These are phyloP conservation scores for Sambucus nigra DNA, from an alignment of 129 eudicot species.

Conservation along the genomic window DNA sequence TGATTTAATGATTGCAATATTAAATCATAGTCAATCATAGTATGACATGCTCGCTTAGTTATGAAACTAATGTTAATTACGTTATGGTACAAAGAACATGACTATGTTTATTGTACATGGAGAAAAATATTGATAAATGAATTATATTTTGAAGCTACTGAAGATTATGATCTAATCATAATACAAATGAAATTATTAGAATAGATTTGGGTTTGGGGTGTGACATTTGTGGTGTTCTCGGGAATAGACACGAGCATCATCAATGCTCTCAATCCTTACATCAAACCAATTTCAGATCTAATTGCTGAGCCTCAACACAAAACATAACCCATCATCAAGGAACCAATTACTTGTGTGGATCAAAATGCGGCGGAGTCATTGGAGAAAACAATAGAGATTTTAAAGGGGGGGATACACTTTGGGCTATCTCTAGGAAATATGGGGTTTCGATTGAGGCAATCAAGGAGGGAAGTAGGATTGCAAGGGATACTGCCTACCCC, in stretches of 20 bases:
- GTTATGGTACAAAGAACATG: no score
- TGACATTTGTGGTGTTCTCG: constrained; percentile 9
- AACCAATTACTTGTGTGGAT: constrained; percentile 1
- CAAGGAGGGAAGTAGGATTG: constrained; percentile 10
- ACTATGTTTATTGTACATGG: no score
- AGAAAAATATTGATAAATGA: no score
- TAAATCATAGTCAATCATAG: no score
- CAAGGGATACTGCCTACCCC: constrained; percentile 10
- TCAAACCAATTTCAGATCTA: neutral
- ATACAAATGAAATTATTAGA: no score
- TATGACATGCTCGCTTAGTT: no score
- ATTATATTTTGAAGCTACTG: no score
- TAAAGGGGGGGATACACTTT: constrained; percentile 13
- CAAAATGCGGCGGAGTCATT: no score
- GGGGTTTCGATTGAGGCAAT: constrained; percentile 17
- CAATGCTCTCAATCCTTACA: constrained; percentile 10
- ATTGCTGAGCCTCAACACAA: neutral
- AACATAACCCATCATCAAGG: neutral
- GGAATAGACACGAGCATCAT: constrained; percentile 11
- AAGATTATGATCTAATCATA: no score
- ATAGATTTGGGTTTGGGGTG: no score
- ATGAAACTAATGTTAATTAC: no score
- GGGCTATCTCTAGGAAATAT: constrained; percentile 11
- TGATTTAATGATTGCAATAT: no score
- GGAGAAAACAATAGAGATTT: constrained; percentile 1